Evolutionary conservation across 176 grass and related monocot genomes (phyloP).

Genomic region (Aegilops umbellulata): DNA sequence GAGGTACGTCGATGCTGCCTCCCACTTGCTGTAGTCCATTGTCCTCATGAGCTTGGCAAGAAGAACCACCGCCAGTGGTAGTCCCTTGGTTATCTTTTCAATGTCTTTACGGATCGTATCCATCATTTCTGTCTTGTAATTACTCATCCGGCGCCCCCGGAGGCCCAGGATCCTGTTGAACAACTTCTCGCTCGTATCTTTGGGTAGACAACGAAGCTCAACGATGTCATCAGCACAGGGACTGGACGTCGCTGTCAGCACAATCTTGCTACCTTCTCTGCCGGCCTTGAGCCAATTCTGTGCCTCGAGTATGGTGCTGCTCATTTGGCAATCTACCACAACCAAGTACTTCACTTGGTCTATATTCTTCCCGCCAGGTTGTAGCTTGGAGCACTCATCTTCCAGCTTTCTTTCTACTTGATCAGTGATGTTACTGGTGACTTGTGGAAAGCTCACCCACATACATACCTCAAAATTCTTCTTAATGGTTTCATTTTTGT

Average conservation of each 20-base stretch:
- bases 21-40: constrained; percentile 11
- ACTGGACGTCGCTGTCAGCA: background rate
- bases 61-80: too few species aligned
- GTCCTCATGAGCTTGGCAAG: background rate
- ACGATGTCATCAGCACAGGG: too few species aligned
- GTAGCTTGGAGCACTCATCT: background rate
- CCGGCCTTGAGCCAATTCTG: background rate
- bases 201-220: too few species aligned
- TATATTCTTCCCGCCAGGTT: background rate
- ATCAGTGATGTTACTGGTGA: background rate
- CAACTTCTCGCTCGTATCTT: background rate
- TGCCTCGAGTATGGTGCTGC: background rate
- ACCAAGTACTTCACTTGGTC: background rate
- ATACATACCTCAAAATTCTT: background rate
- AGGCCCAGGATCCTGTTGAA: background rate
- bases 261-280: background rate
- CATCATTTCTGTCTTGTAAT: background rate
- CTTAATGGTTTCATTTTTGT: background rate
- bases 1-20: background rate
- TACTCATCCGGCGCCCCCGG: too few species aligned
- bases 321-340: background rate
- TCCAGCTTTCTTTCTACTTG: background rate
- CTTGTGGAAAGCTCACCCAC: background rate
- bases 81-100: too few species aligned
- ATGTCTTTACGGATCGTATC: too few species aligned